Conservation (phyloP, 1,284 basidiomycete genomes). For the Trichosporon sp. region DNA sequence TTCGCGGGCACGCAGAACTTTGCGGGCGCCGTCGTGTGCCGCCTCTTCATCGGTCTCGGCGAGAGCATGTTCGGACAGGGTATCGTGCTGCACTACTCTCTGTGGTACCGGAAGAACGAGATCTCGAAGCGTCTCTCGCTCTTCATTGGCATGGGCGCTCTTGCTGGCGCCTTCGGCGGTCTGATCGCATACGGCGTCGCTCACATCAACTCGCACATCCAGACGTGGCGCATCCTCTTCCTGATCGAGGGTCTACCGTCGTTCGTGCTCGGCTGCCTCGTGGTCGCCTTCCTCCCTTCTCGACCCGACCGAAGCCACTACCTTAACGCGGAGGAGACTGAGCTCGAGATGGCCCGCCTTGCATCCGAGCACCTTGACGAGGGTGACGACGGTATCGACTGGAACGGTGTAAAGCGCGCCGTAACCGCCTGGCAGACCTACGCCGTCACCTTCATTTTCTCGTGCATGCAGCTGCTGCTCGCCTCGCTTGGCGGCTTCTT, state of each 20-base stretch:
- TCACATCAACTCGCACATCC: slow-evolving; percentile 19
- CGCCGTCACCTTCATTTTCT: slow-evolving; percentile 55
- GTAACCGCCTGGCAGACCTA: slow-evolving; percentile 63
- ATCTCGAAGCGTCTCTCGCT: slow-evolving; percentile 33
- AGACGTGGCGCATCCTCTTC: slow-evolving; percentile 24
- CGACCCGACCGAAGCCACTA: slow-evolving; percentile 72
- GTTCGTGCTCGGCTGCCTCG: slow-evolving; percentile 65
- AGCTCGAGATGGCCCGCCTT: slow-evolving; percentile 42
- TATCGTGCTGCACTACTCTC: slow-evolving; percentile 45
- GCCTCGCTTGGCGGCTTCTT: slow-evolving; percentile 73
- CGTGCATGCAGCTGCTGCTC: slow-evolving; percentile 65
- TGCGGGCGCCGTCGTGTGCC: slow-evolving; percentile 52
- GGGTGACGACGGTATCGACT: slow-evolving; percentile 40
- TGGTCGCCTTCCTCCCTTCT: slow-evolving; percentile 67
- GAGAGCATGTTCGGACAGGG: slow-evolving; percentile 53
- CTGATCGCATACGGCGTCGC: slow-evolving; percentile 32
- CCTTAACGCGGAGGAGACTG: slow-evolving; percentile 71
- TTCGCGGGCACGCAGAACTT: slow-evolving; percentile 51
- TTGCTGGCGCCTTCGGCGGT: slow-evolving; percentile 31
- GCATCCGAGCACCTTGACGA: slow-evolving; percentile 71
- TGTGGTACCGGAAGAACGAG: slow-evolving; percentile 37
- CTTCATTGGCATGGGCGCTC: slow-evolving; percentile 37
- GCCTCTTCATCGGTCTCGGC: slow-evolving; percentile 57
- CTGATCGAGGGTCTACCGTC: slow-evolving; percentile 33
- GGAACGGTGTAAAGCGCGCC: slow-evolving; percentile 59